Evolutionary conservation across 1,139 yeast genomes (phyloP), one percentile per base, ranked within the genome.

Genomic region (Yamadazyma dushanensis): DNA sequence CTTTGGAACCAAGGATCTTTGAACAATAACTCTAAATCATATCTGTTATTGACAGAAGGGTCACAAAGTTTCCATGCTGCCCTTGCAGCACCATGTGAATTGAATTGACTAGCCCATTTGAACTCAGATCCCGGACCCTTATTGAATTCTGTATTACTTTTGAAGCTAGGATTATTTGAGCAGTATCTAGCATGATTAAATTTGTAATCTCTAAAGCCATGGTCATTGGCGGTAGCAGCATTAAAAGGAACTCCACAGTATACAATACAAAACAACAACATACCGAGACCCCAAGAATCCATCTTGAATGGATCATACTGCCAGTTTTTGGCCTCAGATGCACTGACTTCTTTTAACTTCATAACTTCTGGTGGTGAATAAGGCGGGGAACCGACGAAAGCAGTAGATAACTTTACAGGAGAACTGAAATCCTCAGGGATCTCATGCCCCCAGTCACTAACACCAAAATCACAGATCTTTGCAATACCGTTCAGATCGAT

Each of bases 291-390:
- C 86, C 89, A 84, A 51, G 68, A 60, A 59, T 84, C 94, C 74
- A 83, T 78, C 44, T 73, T 71, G 50, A 79, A 78, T 2, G 88
- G 84, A 50, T 82, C 78, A 54, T 81, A 83, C 8, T 76, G 69
- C 47, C 64, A 63, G 44, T 68, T 63, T 44, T 70, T 70, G 11
- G 47, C 37, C 37, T 70, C 74, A 2, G 54, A 32, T 25, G 47
- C 45, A 10, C 70, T 61, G 21, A 68, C 50, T n/a, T 66, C 68
- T 34, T 65, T 70, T 41, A 76, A 67, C 26, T 63, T 55, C 76
- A 80, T 75, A 15, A 82, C 87, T 54, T 84, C 92, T 0, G 94
- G 94, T 4, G 92, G 81, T 9, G 83, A 76, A 54, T 83, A 84
- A 3, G 92, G 92, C 3, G 92, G 88, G 2, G 90, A 82, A 2